Evolutionary conservation across 1,284 basidiomycete species (phyloP).

Genomic region (Cerioporus squamosus): DNA sequence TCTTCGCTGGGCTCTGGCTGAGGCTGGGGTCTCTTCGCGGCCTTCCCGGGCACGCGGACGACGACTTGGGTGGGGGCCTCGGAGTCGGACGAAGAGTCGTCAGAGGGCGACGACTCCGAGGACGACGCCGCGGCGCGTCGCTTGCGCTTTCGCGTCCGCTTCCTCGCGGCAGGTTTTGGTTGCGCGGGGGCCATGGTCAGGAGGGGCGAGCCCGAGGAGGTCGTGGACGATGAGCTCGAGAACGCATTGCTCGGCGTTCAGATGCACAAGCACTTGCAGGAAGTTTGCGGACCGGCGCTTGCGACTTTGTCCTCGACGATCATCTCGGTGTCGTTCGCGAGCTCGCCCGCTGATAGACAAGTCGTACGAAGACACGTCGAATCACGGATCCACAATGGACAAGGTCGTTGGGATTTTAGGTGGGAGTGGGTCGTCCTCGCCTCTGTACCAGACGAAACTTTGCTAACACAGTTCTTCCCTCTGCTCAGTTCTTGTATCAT

Average conservation of each 20-base stretch:
- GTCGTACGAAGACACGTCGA: no score
- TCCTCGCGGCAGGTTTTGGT: constrained; percentile 26
- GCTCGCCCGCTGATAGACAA: background rate
- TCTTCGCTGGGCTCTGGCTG: constrained; percentile 13
- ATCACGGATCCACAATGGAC: constrained; percentile 42
- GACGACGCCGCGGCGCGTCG: constrained; percentile 43
- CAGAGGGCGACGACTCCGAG: constrained; percentile 36
- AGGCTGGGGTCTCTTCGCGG: constrained; percentile 5
- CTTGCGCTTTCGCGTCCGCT: constrained; percentile 46
- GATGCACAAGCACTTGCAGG: constrained; percentile 1
- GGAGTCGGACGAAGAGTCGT: constrained; percentile 33
- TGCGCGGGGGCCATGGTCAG: constrained; percentile 26
- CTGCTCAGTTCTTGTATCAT: constrained; percentile 12
- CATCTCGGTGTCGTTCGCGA: constrained; percentile 4
- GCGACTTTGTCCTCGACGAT: constrained; percentile 8
- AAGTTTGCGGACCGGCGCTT: constrained; percentile 17
- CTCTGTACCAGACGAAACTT: background rate
- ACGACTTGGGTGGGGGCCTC: constrained; percentile 17
- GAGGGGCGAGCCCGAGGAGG: constrained; percentile 1
- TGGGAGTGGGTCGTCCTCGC: constrained; percentile 52
- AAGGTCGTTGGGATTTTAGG: constrained; percentile 68
- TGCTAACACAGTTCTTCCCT: constrained; percentile 1
- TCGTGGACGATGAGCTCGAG: constrained; percentile 9
- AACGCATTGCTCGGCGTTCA: constrained; percentile 9
- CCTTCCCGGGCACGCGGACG: constrained; percentile 14